Evolutionary conservation across 495 filamentous ascomycete species (phyloP), one percentile per base, ranked within the genome.

Genomic region (Massariosphaeria phaeospora): DNA sequence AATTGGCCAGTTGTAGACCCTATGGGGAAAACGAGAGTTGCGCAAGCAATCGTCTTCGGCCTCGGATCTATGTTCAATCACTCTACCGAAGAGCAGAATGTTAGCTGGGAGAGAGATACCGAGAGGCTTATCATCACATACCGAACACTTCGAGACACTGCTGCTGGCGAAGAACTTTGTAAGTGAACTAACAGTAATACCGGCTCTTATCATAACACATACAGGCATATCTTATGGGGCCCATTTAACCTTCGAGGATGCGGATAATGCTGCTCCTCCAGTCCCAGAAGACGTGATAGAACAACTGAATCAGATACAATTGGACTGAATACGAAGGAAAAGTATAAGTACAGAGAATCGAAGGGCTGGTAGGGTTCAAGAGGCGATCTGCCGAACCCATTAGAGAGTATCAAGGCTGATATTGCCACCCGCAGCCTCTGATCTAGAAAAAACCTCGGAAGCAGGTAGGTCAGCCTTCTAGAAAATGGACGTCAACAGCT

Each of bases 31-130:
- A 62, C 41, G 21, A 53, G 54, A 36, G 66, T 59, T 46, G 59
- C 60, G 3, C 77, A 83, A 64, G 80, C 79, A n/a, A 57, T 81
- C 10, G 62, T 79, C 20, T 68, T 81, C 9, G 78, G 79, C 4
- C 66, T 83, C 2, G 80, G 79, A 23, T 72, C 67, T 29, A 75
- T 82, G 71, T 79, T 83, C 66, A 82, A 83, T 55, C 80, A 82
- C 55, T 76, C 75, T 1, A 62, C 55, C 0, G 49, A 57, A 13
- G 47, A 65, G 15, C 77, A 82, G 52, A 82, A 81, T 55, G 75
- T 81, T 2, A 75, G 68, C 5, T 82, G 76, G 74, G 67, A 67
- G 40, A 63, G 76, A 38, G 73, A 82, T 66, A 23, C 77, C 1
- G 61, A 66, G 8, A 66, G 63, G 5, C 56, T 70, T 27, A 41